These are phyloP conservation scores for Areca catechu DNA, from an alignment of 176 grass and related monocot genomes.

Conservation along the genomic window DNA sequence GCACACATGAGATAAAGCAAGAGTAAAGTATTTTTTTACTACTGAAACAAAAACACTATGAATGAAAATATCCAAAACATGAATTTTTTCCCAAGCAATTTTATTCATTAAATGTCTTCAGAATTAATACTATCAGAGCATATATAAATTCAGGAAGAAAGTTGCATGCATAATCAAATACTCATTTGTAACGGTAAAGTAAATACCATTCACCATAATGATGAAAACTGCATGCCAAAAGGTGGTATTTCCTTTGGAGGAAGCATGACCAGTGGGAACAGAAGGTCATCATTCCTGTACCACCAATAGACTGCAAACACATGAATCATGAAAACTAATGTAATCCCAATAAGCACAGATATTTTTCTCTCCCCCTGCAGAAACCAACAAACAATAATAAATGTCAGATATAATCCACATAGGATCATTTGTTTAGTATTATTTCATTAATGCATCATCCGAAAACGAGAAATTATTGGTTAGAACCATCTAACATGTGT, in stretches of 20 bases:
- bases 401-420: not conserved
- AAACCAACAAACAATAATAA: conserved; percentile 6
- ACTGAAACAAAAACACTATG: too few species aligned
- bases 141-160: too few species aligned
- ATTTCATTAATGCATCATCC: too few species aligned
- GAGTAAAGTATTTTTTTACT: too few species aligned
- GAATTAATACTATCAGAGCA: too few species aligned
- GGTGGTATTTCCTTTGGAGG: conserved; percentile 94
- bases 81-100: too few species aligned
- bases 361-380: conserved; percentile 83
- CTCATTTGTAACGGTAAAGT: conserved; percentile 13
- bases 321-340: conserved; percentile 69
- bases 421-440: too few species aligned
- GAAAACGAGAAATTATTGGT: too few species aligned
- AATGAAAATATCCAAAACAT: too few species aligned
- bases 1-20: too few species aligned
- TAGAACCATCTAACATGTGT: too few species aligned
- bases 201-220: conserved; percentile 93
- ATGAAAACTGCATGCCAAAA: conserved; percentile 96
- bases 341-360: conserved; percentile 78
- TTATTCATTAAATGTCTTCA: too few species aligned
- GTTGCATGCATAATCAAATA: not conserved
- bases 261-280: conserved; percentile 73
- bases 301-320: conserved; percentile 93
- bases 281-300: conserved; percentile 85